Evolutionary conservation across 345 rosid genomes (phyloP).

Genomic region (Hevea brasiliensis): DNA sequence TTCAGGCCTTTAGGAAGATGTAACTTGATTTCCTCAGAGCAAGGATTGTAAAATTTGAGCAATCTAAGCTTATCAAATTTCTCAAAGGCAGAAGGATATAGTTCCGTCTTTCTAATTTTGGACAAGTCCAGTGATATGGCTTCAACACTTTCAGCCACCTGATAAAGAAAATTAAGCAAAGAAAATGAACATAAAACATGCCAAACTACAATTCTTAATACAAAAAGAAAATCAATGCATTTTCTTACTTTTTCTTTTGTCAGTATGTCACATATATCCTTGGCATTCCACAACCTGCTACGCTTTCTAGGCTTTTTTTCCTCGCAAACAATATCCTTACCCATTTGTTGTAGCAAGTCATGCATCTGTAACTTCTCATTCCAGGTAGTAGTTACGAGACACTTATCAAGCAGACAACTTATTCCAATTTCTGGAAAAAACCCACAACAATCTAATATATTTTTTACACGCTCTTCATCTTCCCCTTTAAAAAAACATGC

Average conservation of each 20-base stretch:
- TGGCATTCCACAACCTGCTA: conserved; percentile 5
- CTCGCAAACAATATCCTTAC: conserved; percentile 1
- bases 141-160: background rate
- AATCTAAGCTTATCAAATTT: background rate
- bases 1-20: background rate
- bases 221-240: too few species aligned
- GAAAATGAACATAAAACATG: background rate
- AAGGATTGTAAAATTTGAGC: background rate
- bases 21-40: background rate
- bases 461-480: background rate
- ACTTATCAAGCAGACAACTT: background rate
- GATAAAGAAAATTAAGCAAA: background rate
- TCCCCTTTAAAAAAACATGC: background rate
- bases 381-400: background rate
- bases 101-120: background rate
- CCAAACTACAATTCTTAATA: too few species aligned
- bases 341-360: conserved; percentile 2
- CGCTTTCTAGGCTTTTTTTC: background rate
- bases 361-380: background rate
- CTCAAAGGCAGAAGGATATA: background rate
- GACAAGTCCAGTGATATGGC: background rate
- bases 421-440: background rate
- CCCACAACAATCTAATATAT: background rate
- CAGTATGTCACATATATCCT: background rate
- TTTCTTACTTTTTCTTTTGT: too few species aligned